Percentiles rank a stretch among this genome's conserved stretches.
Conservation (phyloP, 1,284 basidiomycete genomes). For the Apiotrichum veenhuisii region DNA sequence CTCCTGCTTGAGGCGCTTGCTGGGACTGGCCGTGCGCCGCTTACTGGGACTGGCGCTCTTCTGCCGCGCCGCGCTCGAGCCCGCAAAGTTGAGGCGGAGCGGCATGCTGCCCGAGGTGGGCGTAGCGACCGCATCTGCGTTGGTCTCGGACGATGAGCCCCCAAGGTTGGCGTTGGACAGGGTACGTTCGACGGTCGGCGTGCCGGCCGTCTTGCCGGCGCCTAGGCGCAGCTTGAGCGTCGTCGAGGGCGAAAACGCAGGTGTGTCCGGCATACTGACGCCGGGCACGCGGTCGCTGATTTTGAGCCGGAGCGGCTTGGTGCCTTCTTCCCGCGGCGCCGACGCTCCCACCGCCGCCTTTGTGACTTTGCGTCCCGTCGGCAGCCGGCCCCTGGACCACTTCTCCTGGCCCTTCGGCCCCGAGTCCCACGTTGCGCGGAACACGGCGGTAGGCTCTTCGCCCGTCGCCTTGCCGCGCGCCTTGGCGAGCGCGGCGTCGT, state of each 20-base stretch:
- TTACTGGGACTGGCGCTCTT: neutral
- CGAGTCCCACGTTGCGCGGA: constrained; percentile 40
- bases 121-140: neutral
- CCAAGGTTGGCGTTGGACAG: neutral
- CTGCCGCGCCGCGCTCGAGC: neutral
- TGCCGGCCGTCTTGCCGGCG: constrained; percentile 1
- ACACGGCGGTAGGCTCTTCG: constrained; percentile 19
- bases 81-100: neutral
- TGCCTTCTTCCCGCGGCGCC: constrained; percentile 21
- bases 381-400: constrained; percentile 29
- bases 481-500: constrained; percentile 30
- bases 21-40: neutral
- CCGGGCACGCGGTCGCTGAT: constrained; percentile 8
- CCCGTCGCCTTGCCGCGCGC: constrained; percentile 33
- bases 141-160: neutral
- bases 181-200: neutral
- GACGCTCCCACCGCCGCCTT: constrained; percentile 28
- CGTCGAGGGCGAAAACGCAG: constrained; percentile 5
- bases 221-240: constrained; percentile 15
- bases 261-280: neutral
- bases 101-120: neutral
- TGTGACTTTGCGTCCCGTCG: constrained; percentile 38
- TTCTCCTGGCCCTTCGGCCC: constrained; percentile 34
- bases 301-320: constrained; percentile 16
- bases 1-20: constrained; percentile 12